Conservation (phyloP, 129 eudicot species). For the Cynara cardunculus region DNA sequence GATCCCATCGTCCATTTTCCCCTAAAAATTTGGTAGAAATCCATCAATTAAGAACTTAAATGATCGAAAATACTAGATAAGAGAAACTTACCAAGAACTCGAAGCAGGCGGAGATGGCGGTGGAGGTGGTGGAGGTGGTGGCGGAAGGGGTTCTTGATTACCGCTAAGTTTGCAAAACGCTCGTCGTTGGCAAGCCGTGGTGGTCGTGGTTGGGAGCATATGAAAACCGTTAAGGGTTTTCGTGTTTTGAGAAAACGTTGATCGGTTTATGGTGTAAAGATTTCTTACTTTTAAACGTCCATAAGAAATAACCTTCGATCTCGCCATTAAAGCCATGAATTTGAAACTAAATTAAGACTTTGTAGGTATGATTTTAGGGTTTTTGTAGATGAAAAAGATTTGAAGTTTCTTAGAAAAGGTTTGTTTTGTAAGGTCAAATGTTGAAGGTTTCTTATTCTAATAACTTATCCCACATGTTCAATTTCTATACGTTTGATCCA, state of each 20-base stretch:
- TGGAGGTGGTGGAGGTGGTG: slow-evolving; percentile 8
- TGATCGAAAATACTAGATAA: background rate
- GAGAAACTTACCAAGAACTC: slow-evolving; percentile 18
- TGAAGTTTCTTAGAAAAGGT: slow-evolving; percentile 8
- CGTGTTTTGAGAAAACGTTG: background rate
- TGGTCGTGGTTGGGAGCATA: background rate
- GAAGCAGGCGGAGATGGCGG: background rate
- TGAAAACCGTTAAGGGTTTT: background rate
- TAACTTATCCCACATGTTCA: slow-evolving; percentile 7
- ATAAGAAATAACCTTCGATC: slow-evolving; percentile 21
- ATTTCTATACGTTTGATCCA: background rate
- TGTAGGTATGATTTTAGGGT: background rate
- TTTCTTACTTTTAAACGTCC: slow-evolving; percentile 14
- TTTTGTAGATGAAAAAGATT: slow-evolving; percentile 4
- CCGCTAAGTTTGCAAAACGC: slow-evolving; percentile 13
- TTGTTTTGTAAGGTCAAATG: slow-evolving; percentile 15
- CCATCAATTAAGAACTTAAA: background rate
- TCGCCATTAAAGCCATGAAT: slow-evolving; percentile 17
- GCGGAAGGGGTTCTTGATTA: slow-evolving; percentile 8
- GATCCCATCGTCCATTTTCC: slow-evolving; percentile 25
- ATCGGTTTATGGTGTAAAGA: background rate
- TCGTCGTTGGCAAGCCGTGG: slow-evolving; percentile 1
- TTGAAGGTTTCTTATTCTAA: slow-evolving; percentile 35
- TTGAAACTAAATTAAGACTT: background rate
- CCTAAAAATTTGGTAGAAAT: slow-evolving; percentile 1